A percentile compares a stretch with the other conserved stretches of the same genome.
phyloP scores from a whole-genome alignment of 371 early-diverging fungal genomes.

The Neoconidiobolus thromboides region DNA sequence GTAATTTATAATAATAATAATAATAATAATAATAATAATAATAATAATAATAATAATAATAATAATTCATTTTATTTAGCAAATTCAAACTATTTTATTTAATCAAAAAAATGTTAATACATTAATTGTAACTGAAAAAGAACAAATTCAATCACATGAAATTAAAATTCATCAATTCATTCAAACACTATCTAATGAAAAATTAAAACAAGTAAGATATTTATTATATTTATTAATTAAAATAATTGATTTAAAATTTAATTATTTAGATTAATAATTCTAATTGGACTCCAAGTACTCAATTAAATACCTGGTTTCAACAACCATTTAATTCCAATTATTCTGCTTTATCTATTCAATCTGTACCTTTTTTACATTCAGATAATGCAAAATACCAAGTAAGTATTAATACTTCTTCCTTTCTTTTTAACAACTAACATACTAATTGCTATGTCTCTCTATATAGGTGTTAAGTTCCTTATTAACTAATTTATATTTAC shows the following conservation, averaged over 20 bases:
- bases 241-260: too few species aligned
- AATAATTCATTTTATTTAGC: neutral
- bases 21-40: neutral
- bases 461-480: slow-evolving; percentile 43
- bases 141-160: too few species aligned
- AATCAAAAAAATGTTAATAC: too few species aligned
- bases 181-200: too few species aligned
- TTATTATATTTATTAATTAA: too few species aligned
- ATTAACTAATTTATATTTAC: slow-evolving; percentile 66
- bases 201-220: too few species aligned
- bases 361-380: slow-evolving; percentile 31
- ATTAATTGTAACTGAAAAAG: too few species aligned
- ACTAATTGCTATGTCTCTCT: neutral
- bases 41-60: neutral
- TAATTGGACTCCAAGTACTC: too few species aligned
- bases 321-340: slow-evolving; percentile 71
- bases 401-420: neutral
- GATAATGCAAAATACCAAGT: slow-evolving; percentile 10
- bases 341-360: slow-evolving; percentile 43
- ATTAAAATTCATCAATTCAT: too few species aligned
- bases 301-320: too few species aligned
- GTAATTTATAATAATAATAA: neutral
- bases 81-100: too few species aligned
- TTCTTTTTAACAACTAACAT: neutral
- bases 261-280: too few species aligned